A percentile compares a stretch with the other conserved stretches of the same genome.
Evolutionary conservation across 225 moss, liverwort and hornwort species (phyloP).

Genomic region (Bryoerythrophyllum caledonicum): DNA sequence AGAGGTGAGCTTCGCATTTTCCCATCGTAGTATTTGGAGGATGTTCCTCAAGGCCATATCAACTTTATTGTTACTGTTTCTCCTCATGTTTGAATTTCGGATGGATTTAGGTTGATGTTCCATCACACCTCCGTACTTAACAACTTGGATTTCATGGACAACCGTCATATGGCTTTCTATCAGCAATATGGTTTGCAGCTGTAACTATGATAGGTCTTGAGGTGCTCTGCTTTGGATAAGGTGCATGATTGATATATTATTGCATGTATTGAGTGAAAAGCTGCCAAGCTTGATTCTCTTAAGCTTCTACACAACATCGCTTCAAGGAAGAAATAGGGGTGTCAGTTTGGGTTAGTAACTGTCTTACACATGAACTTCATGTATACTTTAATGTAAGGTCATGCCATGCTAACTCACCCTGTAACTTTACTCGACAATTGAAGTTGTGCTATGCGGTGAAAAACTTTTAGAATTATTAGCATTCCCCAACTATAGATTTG

Average conservation of each 20-base stretch:
- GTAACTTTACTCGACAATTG: too few relatives aligned
- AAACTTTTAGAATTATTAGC: not conserved
- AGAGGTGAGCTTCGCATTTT: conserved; percentile 34
- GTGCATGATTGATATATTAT: not conserved
- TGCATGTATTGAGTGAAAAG: not conserved
- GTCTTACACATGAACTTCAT: too few relatives aligned
- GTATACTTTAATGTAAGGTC: too few relatives aligned
- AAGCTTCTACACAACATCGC: not conserved
- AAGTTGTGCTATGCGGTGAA: too few relatives aligned
- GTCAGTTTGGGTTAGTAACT: too few relatives aligned
- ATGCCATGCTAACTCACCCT: too few relatives aligned
- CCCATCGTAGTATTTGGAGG: not conserved
- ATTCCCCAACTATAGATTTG: not conserved
- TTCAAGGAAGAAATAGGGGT: too few relatives aligned
- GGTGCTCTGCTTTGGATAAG: not conserved
- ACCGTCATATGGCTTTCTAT: not conserved
- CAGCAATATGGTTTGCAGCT: not conserved
- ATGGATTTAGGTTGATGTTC: not conserved
- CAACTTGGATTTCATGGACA: not conserved
- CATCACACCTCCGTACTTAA: not conserved
- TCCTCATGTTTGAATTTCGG: not conserved
- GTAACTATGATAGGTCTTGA: not conserved
- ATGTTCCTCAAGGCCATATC: not conserved
- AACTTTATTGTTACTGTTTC: not conserved
- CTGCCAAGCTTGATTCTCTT: not conserved